Percentiles rank a stretch among this genome's conserved stretches.
These are phyloP conservation scores for Neofusicoccum kwambonambiense DNA, from an alignment of 2,329 filamentous ascomycete species.

Conservation along the genomic window DNA sequence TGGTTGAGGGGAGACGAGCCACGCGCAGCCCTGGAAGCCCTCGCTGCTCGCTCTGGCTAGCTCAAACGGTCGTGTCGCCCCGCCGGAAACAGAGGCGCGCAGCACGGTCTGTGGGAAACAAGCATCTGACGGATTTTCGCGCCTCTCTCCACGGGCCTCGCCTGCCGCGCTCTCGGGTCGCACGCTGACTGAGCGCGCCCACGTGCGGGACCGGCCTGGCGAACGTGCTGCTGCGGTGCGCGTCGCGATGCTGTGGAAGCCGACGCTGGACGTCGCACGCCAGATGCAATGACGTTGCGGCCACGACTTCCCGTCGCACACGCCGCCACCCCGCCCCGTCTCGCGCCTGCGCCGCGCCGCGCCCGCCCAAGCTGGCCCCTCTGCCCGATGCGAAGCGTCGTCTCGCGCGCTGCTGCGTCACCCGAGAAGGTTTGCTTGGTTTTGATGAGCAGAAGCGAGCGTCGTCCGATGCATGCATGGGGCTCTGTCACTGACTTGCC, in stretches of 20 bases:
- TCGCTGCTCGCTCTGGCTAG: constrained; percentile 1
- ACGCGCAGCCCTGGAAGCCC: not conserved
- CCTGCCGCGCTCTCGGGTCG: constrained; percentile 10
- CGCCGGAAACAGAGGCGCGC: constrained; percentile 11
- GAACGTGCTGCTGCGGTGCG: not conserved
- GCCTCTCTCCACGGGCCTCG: not conserved
- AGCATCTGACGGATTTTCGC: constrained; percentile 15
- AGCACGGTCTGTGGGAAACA: not conserved
- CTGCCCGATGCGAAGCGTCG: not conserved
- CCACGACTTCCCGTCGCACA: constrained; percentile 4
- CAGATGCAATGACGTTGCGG: not conserved
- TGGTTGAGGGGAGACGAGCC: not conserved
- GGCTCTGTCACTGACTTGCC: not conserved
- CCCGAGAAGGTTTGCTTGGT: constrained; percentile 12
- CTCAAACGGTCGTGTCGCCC: not conserved
- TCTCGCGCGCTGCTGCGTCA: not conserved
- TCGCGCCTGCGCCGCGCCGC: not conserved
- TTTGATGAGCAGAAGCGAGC: constrained; percentile 15
- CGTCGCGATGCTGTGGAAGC: not conserved
- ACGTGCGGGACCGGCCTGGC: constrained; percentile 4
- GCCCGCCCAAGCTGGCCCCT: not conserved
- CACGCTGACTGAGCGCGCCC: constrained; percentile 13
- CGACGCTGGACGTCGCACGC: too few relatives aligned
- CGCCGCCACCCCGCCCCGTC: not conserved
- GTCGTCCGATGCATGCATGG: constrained; percentile 1